phyloP scores from a whole-genome alignment of 2,329 filamentous ascomycete species.

The Colletotrichum camelliae region DNA sequence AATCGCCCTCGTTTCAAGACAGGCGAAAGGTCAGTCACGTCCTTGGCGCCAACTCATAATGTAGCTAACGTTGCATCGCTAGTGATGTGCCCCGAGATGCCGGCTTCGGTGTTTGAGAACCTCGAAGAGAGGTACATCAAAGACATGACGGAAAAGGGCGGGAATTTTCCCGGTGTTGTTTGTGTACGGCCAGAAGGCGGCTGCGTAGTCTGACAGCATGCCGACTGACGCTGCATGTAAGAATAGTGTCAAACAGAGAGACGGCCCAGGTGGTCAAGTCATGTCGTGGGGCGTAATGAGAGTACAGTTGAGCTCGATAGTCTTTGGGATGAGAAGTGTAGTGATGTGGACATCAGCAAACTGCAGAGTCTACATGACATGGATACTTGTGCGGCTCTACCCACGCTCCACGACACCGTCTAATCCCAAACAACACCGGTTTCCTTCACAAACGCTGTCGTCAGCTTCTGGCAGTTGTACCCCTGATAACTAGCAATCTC shows the following conservation, averaged over 20 bases:
- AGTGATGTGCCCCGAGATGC: background rate
- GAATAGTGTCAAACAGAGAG: background rate
- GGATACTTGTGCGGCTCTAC: too few relatives aligned
- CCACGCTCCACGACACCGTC: background rate
- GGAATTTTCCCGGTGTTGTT: background rate
- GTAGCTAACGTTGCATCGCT: background rate
- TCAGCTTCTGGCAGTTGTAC: accelerated
- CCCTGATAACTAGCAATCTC: background rate
- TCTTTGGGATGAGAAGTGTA: accelerated
- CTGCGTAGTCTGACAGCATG: background rate
- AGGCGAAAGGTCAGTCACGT: background rate
- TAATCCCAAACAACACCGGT: background rate
- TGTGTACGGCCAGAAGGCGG: background rate
- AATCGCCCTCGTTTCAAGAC: background rate
- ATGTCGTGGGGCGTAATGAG: background rate
- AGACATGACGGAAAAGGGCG: slow-evolving; percentile 16
- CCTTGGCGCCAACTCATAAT: too few relatives aligned
- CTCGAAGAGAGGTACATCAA: slow-evolving; percentile 6
- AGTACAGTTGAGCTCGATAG: accelerated
- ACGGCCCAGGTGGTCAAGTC: background rate
- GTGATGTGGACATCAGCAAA: accelerated
- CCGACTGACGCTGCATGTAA: background rate
- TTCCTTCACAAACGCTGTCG: accelerated
- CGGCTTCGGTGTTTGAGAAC: background rate
- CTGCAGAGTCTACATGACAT: background rate